Conservation (phyloP, 2,329 filamentous ascomycete genomes). For the Colletotrichum coccodes region DNA sequence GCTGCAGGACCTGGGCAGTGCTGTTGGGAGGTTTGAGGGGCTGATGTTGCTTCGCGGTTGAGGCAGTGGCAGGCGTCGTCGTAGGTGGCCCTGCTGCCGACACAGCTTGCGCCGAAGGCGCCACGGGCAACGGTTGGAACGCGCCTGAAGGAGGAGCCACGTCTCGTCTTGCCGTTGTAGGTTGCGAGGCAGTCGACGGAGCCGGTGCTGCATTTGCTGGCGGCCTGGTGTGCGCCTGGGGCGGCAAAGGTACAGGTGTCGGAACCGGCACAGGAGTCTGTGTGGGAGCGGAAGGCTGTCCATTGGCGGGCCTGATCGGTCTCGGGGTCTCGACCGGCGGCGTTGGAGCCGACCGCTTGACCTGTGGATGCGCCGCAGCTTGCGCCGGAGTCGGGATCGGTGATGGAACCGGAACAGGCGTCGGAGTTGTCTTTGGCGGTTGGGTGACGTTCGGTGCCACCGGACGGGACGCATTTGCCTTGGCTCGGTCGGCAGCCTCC, state of each 20-base stretch:
- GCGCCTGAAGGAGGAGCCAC: constrained; percentile 8
- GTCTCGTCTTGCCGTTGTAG: constrained; percentile 18
- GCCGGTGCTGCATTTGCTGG: not conserved
- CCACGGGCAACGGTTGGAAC: constrained; percentile 21
- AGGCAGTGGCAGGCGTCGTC: constrained; percentile 32
- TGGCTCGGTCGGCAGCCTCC: constrained; percentile 37
- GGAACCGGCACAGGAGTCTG: constrained; percentile 31
- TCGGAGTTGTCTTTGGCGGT: constrained; percentile 12
- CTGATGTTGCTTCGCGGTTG: constrained; percentile 44
- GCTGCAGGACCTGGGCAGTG: constrained; percentile 47
- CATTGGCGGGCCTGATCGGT: constrained; percentile 35
- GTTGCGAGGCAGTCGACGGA: not conserved
- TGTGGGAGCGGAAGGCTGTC: constrained; percentile 37
- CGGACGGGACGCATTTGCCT: constrained; percentile 15
- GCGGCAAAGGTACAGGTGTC: constrained; percentile 20
- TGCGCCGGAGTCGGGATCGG: not conserved
- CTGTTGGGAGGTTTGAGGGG: constrained; percentile 43
- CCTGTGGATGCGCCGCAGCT: constrained; percentile 2
- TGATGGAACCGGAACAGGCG: constrained; percentile 20
- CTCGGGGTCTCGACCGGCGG: constrained; percentile 10
- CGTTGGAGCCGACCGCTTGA: constrained; percentile 17
- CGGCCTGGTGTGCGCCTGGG: constrained; percentile 15
- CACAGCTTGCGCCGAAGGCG: constrained; percentile 21
- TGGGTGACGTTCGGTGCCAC: not conserved
- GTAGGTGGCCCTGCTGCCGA: not conserved